Conservation (phyloP, 192 early-diverging fungal genomes). For the Backusella australiensis region DNA sequence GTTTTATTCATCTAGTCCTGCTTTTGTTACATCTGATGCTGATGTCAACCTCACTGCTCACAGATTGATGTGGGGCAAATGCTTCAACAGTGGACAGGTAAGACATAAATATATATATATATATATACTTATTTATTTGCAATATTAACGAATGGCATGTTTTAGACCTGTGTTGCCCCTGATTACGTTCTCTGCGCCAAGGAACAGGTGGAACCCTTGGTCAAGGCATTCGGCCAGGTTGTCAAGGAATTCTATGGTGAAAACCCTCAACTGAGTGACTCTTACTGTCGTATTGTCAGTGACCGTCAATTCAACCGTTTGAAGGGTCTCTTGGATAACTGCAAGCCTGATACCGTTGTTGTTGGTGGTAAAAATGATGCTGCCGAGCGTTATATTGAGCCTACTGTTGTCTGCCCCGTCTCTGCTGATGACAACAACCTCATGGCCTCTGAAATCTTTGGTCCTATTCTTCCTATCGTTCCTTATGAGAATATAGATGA, state of each 20-base stretch:
- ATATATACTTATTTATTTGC: too few species aligned
- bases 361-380: slow-evolving; percentile 49
- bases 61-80: slow-evolving; percentile 79
- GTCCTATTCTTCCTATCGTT: slow-evolving; percentile 63
- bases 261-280: slow-evolving; percentile 45
- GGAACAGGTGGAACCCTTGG: slow-evolving; percentile 54
- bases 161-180: slow-evolving; percentile 82
- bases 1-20: slow-evolving; percentile 40
- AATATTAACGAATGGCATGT: not conserved
- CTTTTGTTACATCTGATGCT: slow-evolving; percentile 54
- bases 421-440: slow-evolving; percentile 14
- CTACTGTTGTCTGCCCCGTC: slow-evolving; percentile 58
- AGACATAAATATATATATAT: too few species aligned
- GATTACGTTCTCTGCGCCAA: slow-evolving; percentile 79
- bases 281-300: slow-evolving; percentile 75
- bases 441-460: slow-evolving; percentile 71
- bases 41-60: slow-evolving; percentile 63
- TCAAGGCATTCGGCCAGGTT: slow-evolving; percentile 49
- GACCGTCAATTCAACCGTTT: slow-evolving; percentile 72
- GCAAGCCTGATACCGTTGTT: slow-evolving; percentile 34
- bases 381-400: slow-evolving; percentile 50
- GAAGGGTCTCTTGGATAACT: slow-evolving; percentile 44
- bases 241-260: slow-evolving; percentile 48
- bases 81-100: slow-evolving; percentile 80
- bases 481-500: slow-evolving; percentile 30